phyloP scores from a whole-genome alignment of 1,284 basidiomycete genomes.

The Ceratobasidium sp. region DNA sequence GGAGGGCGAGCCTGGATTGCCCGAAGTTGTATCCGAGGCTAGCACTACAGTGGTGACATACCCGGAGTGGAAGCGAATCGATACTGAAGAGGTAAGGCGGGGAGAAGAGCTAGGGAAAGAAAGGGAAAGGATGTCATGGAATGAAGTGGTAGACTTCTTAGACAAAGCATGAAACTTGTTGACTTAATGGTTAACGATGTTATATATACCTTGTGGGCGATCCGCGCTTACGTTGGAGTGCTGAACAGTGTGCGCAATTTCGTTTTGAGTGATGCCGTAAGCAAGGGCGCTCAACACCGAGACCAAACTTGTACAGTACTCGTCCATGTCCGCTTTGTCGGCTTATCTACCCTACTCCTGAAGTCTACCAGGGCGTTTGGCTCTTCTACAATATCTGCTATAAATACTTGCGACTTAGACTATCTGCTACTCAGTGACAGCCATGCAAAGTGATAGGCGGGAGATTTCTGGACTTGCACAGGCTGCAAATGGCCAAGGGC shows the following conservation, averaged over 20 bases:
- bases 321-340: conserved; percentile 13
- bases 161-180: conserved; percentile 13
- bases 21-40: conserved; percentile 68
- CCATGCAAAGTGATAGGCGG: not conserved
- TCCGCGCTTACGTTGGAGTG: not conserved
- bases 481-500: conserved; percentile 3
- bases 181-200: too few relatives aligned
- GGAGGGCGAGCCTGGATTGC: conserved; percentile 55
- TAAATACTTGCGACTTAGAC: not conserved
- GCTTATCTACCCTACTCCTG: not conserved
- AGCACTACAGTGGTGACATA: conserved; percentile 68
- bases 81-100: conserved; percentile 73
- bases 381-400: not conserved
- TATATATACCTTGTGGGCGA: too few relatives aligned
- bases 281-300: conserved; percentile 4
- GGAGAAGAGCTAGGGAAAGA: conserved; percentile 76
- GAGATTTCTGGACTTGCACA: not conserved
- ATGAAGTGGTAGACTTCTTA: conserved; percentile 47
- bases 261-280: conserved; percentile 1
- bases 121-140: conserved; percentile 81
- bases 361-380: not conserved
- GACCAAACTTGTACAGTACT: conserved; percentile 18
- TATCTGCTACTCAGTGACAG: not conserved
- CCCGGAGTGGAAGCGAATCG: conserved; percentile 75
- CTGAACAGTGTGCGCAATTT: not conserved